These are phyloP conservation scores for Fusarium compactum DNA, from an alignment of 2,329 filamentous ascomycete species.

Conservation along the genomic window DNA sequence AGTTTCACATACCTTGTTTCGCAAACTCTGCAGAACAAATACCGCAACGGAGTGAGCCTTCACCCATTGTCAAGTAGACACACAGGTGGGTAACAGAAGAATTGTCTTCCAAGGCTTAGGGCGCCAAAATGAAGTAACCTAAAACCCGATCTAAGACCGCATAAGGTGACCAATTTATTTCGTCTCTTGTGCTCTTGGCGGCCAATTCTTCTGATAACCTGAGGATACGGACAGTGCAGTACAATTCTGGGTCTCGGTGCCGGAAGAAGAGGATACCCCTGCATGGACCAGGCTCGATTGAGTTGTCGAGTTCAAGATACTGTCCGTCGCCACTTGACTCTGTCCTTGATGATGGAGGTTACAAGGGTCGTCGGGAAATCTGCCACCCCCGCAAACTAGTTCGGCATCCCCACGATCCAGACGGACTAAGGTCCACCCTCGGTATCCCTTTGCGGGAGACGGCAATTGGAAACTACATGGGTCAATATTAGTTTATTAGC, in stretches of 20 bases:
- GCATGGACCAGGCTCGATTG: background rate
- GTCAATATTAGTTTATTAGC: background rate
- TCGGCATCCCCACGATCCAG: conserved; percentile 5
- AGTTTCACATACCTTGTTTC: background rate
- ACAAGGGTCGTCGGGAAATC: conserved; percentile 4
- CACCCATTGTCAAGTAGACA: background rate
- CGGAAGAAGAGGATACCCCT: background rate
- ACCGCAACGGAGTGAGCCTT: background rate
- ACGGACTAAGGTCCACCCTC: background rate
- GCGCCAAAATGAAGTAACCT: background rate
- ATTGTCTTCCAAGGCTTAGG: background rate
- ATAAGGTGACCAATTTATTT: background rate
- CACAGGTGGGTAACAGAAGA: background rate
- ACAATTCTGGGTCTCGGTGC: background rate
- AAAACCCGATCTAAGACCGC: background rate
- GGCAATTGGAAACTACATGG: background rate
- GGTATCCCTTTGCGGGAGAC: background rate
- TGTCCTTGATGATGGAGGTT: background rate
- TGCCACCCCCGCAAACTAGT: conserved; percentile 6
- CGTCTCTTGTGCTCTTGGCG: background rate
- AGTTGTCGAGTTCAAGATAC: background rate
- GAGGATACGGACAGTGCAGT: too few relatives aligned
- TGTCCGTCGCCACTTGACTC: background rate
- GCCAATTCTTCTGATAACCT: background rate
- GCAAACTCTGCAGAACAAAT: background rate